These are phyloP conservation scores for Saccharomycopsis oosterbeekiorum DNA, from an alignment of 805 yeast species.

Conservation along the genomic window DNA sequence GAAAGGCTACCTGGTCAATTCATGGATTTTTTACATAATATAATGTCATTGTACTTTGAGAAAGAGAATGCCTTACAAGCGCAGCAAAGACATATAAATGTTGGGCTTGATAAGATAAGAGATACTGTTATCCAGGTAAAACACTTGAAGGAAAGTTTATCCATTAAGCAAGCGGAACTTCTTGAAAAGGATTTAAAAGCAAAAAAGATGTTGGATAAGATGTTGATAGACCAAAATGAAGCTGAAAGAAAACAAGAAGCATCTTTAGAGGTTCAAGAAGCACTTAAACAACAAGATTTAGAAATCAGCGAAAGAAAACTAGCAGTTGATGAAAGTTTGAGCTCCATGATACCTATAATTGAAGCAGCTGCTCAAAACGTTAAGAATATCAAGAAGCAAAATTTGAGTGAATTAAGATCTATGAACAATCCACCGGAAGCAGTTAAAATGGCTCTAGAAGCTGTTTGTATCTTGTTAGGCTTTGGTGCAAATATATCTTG, in stretches of 20 bases:
- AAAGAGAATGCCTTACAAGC: slow-evolving; percentile 46
- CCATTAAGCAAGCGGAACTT: slow-evolving; percentile 42
- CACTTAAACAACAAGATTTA: slow-evolving; percentile 56
- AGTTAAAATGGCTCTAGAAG: slow-evolving; percentile 75
- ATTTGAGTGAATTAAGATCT: slow-evolving; percentile 78
- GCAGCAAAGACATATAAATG: slow-evolving; percentile 59
- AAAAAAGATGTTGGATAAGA: slow-evolving; percentile 54
- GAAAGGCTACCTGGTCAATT: slow-evolving; percentile 44
- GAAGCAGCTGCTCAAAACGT: slow-evolving; percentile 68
- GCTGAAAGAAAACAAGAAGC: slow-evolving; percentile 88
- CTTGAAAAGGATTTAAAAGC: slow-evolving; percentile 58
- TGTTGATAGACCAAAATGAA: slow-evolving; percentile 80
- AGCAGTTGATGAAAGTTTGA: slow-evolving; percentile 54
- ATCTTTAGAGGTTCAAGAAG: slow-evolving; percentile 62
- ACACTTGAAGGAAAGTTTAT: slow-evolving; percentile 43
- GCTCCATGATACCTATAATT: slow-evolving; percentile 56
- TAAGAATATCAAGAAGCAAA: slow-evolving; percentile 87
- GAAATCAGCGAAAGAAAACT: slow-evolving; percentile 45
- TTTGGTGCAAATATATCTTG: slow-evolving; percentile 48
- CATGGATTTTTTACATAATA: slow-evolving; percentile 38
- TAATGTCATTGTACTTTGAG: slow-evolving; percentile 32
- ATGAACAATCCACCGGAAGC: slow-evolving; percentile 88
- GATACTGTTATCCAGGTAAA: slow-evolving; percentile 72
- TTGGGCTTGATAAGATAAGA: slow-evolving; percentile 63
- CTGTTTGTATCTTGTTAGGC: slow-evolving; percentile 79